A percentile compares a stretch with the other conserved stretches of the same genome.
Conservation (phyloP, 1,139 yeast genomes). For the Yamadazyma diospyri region DNA sequence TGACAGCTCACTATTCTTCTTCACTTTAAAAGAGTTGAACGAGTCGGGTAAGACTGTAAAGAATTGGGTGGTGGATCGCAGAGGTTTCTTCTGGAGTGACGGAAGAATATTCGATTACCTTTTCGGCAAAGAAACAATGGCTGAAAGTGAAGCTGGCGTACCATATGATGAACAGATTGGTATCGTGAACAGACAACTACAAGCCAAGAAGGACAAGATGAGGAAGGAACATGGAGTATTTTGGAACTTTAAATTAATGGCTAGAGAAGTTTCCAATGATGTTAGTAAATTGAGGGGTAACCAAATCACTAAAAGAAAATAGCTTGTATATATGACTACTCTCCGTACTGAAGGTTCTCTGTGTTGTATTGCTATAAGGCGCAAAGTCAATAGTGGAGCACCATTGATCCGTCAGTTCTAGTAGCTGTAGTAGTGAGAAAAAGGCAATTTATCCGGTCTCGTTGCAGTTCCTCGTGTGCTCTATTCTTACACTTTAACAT, state of each 20-base stretch:
- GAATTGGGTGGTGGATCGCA: constrained; percentile 79
- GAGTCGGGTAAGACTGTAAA: constrained; percentile 35
- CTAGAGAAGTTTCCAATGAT: constrained; percentile 33
- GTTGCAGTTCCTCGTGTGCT: too few relatives aligned
- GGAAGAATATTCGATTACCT: constrained; percentile 79
- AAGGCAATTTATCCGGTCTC: too few relatives aligned
- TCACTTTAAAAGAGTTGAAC: constrained; percentile 56
- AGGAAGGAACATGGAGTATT: constrained; percentile 38
- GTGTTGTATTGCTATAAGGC: too few relatives aligned
- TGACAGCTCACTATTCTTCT: constrained; percentile 70
- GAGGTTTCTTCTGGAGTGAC: constrained; percentile 89
- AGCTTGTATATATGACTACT: too few relatives aligned
- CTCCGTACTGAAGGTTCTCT: too few relatives aligned
- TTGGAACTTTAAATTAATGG: constrained; percentile 39
- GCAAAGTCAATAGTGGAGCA: too few relatives aligned
- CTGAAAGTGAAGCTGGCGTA: constrained; percentile 73
- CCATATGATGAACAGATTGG: constrained; percentile 60
- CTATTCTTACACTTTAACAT: too few relatives aligned
- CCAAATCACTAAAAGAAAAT: constrained; percentile 5
- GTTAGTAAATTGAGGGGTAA: constrained; percentile 20
- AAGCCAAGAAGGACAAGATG: constrained; percentile 37
- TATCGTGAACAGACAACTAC: constrained; percentile 35
- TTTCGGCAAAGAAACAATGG: constrained; percentile 74
- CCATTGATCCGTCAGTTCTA: too few relatives aligned
- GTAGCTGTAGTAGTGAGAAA: constrained; percentile 1